Percentiles rank a stretch among this genome's conserved stretches.
Evolutionary conservation across 768 basidiomycete species (phyloP).

Genomic region (Roridomyces roridus): DNA sequence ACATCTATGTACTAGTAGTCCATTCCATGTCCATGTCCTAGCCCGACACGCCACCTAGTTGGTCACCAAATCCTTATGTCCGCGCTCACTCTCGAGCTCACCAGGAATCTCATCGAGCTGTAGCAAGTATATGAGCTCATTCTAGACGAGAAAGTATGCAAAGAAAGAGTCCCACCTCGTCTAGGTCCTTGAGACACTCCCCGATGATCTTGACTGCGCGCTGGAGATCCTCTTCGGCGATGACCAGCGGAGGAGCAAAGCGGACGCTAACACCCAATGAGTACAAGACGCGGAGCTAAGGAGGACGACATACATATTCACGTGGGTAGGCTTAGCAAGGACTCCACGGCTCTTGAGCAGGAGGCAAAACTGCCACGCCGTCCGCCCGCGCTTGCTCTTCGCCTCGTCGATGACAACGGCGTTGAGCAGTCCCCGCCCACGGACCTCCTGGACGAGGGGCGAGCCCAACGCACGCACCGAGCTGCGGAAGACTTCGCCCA

Average conservation of each 20-base stretch:
- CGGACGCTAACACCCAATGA: slow-evolving; percentile 68
- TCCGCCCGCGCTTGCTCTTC: slow-evolving; percentile 75
- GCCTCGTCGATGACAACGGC: slow-evolving; percentile 92
- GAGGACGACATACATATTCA: slow-evolving; percentile 76
- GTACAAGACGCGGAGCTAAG: background rate
- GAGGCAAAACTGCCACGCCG: slow-evolving; percentile 96
- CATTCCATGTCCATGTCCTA: too few species aligned
- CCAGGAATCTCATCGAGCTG: slow-evolving; percentile 63
- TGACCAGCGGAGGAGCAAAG: slow-evolving; percentile 95
- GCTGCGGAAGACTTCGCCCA: slow-evolving; percentile 84
- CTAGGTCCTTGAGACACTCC: slow-evolving; percentile 80
- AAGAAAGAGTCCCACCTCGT: slow-evolving; percentile 55
- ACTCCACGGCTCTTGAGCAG: slow-evolving; percentile 90
- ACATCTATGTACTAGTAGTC: too few species aligned
- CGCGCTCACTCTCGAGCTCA: slow-evolving; percentile 65
- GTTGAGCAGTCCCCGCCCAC: slow-evolving; percentile 89
- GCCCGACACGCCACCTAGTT: too few species aligned
- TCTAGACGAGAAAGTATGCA: slow-evolving; percentile 13
- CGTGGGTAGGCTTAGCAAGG: slow-evolving; percentile 95
- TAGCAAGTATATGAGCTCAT: slow-evolving; percentile 2
- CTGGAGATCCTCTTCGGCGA: slow-evolving; percentile 83
- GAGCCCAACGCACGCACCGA: slow-evolving; percentile 64
- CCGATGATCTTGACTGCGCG: slow-evolving; percentile 79
- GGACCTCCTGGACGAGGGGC: slow-evolving; percentile 78
- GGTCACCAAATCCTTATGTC: slow-evolving; percentile 45